Evolutionary conservation across 2,329 filamentous ascomycete species (phyloP).

Genomic region (Beauveria medogensis): DNA sequence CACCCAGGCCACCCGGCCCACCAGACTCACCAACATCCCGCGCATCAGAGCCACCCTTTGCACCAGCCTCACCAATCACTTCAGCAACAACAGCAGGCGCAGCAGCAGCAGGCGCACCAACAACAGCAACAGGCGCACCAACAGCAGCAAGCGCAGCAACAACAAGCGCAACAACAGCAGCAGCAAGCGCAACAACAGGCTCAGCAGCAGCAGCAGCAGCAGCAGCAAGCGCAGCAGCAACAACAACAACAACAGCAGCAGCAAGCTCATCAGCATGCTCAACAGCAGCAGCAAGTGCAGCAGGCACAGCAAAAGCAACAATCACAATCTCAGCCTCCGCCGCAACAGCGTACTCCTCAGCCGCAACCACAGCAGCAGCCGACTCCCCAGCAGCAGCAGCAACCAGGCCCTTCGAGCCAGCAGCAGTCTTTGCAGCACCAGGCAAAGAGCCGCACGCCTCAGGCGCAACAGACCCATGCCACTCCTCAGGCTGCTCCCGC

Average conservation of each 20-base stretch:
- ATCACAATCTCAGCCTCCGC: constrained; percentile 19
- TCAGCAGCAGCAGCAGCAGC: constrained; percentile 19
- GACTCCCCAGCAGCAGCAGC: constrained; percentile 20
- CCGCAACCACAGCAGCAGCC: constrained; percentile 19
- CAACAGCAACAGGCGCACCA: constrained; percentile 22
- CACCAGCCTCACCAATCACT: constrained; percentile 18
- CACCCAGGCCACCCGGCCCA: constrained; percentile 14
- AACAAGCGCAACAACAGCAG: constrained; percentile 23
- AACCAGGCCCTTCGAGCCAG: constrained; percentile 13
- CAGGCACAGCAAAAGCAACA: constrained; percentile 23
- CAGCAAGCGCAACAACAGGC: constrained; percentile 22
- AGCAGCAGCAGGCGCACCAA: constrained; percentile 25
- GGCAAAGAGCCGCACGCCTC: constrained; percentile 6
- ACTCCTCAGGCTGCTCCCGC: constrained; percentile 24
- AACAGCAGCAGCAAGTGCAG: constrained; percentile 21
- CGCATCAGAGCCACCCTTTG: constrained; percentile 17
- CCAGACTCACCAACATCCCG: constrained; percentile 20
- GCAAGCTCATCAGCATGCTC: constrained; percentile 21
- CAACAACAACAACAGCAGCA: constrained; percentile 22
- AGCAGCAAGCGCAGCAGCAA: constrained; percentile 22
- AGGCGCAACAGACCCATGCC: constrained; percentile 5
- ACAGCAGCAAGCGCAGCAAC: constrained; percentile 20
- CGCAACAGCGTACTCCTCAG: constrained; percentile 8
- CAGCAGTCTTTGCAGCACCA: constrained; percentile 10
- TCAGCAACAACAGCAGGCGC: constrained; percentile 25